Base-by-base conservation (phyloP, 495 filamentous ascomycete species). In the Lichina pygmaea region DNA sequence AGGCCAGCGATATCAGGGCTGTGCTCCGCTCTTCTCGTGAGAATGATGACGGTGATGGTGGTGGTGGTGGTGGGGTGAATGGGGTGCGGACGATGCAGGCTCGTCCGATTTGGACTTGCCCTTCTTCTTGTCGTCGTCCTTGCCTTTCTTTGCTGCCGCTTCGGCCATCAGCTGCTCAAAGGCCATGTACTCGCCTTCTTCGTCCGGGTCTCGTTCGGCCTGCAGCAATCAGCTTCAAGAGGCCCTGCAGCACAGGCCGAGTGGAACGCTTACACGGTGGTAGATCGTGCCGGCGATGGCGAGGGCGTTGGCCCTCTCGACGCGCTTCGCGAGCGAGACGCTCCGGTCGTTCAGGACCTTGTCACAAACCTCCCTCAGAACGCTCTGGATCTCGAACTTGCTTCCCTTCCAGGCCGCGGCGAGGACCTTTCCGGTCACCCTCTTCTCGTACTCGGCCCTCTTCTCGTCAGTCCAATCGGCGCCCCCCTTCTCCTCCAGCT, bases 391-490 rank as follows among this genome's bases (percentile, higher is more conserved):
- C 66, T 99, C 89, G 53, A 86, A 94, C 64, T 85, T 91, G 69
- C 80, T 86, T 42, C 91, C 91, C 46, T 84, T 67, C 91, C 89
- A 99, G 16, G 91, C 89, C 15, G 89, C 89, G 7, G 85, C 91
- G n/a, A 99, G 71, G 48, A 99, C 93, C 69, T 99, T 95, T 44
- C 89, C 89, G 31, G 89, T 99, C 2, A 95, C 86, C 54, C 75
- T 73, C 54, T 83, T 75, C 64, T 95, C 86, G 52, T 86, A 93
- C 61, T 99, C 89, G n/a, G 78, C 66, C 62, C 84, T 86, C 67
- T 80, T 85, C 73, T 99, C 91, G 51, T 95, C 89, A 8, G 89
- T 94, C 89, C 89, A 99, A 39, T 93, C 86, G 46, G 94, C 91
- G 16, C 89, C 89, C 15, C 89, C 89, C 54, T 77, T 77, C 65